Evolutionary conservation across 495 filamentous ascomycete species (phyloP).

Genomic region (Penicillium mononematosum): DNA sequence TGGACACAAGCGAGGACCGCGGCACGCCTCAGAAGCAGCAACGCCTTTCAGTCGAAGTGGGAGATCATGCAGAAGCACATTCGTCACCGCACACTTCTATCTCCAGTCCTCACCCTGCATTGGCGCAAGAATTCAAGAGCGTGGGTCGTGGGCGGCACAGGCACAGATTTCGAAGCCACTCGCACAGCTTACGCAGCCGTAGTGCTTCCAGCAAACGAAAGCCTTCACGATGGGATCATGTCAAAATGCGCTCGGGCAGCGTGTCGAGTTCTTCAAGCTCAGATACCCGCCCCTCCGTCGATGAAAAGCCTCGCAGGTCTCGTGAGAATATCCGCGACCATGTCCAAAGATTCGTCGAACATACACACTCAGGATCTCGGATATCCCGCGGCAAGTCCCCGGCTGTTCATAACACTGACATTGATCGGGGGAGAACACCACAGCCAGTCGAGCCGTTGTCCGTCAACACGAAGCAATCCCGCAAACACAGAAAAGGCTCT

Average conservation of each 20-base stretch:
- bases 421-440: slow-evolving; percentile 9
- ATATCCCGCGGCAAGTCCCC: slow-evolving; percentile 19
- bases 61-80: slow-evolving; percentile 17
- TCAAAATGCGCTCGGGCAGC: slow-evolving; percentile 32
- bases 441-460: slow-evolving; percentile 11
- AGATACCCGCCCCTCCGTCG: slow-evolving; percentile 22
- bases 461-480: slow-evolving; percentile 10
- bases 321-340: slow-evolving; percentile 6
- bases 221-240: slow-evolving; percentile 24
- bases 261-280: slow-evolving; percentile 32
- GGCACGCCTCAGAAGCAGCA: slow-evolving; percentile 18
- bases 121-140: slow-evolving; percentile 32
- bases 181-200: slow-evolving; percentile 27
- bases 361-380: slow-evolving; percentile 9
- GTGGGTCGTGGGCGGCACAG: slow-evolving; percentile 36
- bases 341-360: slow-evolving; percentile 9
- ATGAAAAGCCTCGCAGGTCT: slow-evolving; percentile 14
- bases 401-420: not conserved
- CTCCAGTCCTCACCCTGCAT: slow-evolving; percentile 30
- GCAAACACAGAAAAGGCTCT: slow-evolving; percentile 27
- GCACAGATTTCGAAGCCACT: slow-evolving; percentile 30
- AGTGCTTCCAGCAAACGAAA: slow-evolving; percentile 29
- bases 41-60: slow-evolving; percentile 16
- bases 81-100: slow-evolving; percentile 33
- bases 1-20: slow-evolving; percentile 18